These are phyloP conservation scores for Ophiocordyceps camponoti-floridani DNA, from an alignment of 2,329 filamentous ascomycete genomes.

Conservation along the genomic window DNA sequence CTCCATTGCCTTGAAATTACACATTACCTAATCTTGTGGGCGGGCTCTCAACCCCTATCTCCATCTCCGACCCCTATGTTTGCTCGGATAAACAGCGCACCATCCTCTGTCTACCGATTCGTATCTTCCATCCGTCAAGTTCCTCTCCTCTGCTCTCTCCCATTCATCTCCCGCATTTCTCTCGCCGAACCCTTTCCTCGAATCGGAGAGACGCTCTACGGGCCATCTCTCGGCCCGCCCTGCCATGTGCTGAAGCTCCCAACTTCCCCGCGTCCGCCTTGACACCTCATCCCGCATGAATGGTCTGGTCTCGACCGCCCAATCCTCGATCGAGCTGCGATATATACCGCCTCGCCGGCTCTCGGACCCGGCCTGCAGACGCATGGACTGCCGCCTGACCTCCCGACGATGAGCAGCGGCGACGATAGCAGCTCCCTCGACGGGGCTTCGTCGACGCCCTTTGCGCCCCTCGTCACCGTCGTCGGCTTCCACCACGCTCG, in stretches of 20 bases:
- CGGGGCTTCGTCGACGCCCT: constrained; percentile 14
- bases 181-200: too few relatives aligned
- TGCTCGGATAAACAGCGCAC: neutral
- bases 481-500: constrained; percentile 73
- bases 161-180: neutral
- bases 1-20: neutral
- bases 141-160: neutral
- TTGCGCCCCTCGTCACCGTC: constrained; percentile 56
- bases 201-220: neutral
- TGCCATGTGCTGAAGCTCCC: neutral
- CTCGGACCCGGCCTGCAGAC: neutral
- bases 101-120: neutral
- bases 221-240: neutral
- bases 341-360: neutral
- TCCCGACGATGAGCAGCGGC: neutral
- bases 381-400: neutral
- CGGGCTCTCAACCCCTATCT: neutral
- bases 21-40: neutral
- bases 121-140: neutral
- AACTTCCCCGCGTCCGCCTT: too few relatives aligned
- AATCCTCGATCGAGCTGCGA: neutral
- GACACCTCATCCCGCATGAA: too few relatives aligned
- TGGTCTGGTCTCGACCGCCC: neutral
- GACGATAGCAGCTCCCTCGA: constrained; percentile 7
- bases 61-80: neutral